Evolutionary conservation across 768 basidiomycete genomes (phyloP), one percentile per base, ranked within the genome.

Genomic region (Psilocybe azurescens): DNA sequence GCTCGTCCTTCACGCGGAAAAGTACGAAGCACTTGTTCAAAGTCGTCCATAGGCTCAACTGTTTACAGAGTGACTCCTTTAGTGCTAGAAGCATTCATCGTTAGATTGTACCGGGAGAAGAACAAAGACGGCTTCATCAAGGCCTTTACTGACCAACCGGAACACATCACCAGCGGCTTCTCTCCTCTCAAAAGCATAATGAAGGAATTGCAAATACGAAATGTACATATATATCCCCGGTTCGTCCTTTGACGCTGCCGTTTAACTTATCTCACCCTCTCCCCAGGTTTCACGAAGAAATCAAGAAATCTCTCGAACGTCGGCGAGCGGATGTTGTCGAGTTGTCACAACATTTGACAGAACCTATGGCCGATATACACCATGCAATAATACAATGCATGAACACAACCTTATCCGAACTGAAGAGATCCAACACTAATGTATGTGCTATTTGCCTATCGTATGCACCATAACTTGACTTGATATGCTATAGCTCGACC

Each of bases 71-170:
- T 97, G 10, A 93, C 91, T 0, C 85, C 93, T 2, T 82, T 94
- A 1, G 91, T 89, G 28, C 79, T 90, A 51, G 97, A 98, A 72
- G 94, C 95, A 0, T 99, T 99, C 77, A 93, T 98, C 39, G 90
- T 95, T 53, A 87, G 96, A 2, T 78, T 97, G 2, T 98, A 90
- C 72, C 86, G 97, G 46, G 90, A 97, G 74, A 88, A 90, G 77
- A 99, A 98, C 78, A 86, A 83, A 72, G 81, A 80, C 2, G 97
- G 97, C 1, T 99, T 99, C 74, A 79, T 98, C 65, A 99, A 99
- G 74, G 97, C 95, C 0, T 97, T 99, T 71, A 94, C 95, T 2
- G 97, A 99, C 74, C 92, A 98, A 69, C 95, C 97, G 3, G 97
- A 99, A 73, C 87, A 91, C 64, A 97, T 99, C 63, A 95, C 91